Evolutionary conservation across 768 basidiomycete genomes (phyloP).

Genomic region (Lentinula raphanica): DNA sequence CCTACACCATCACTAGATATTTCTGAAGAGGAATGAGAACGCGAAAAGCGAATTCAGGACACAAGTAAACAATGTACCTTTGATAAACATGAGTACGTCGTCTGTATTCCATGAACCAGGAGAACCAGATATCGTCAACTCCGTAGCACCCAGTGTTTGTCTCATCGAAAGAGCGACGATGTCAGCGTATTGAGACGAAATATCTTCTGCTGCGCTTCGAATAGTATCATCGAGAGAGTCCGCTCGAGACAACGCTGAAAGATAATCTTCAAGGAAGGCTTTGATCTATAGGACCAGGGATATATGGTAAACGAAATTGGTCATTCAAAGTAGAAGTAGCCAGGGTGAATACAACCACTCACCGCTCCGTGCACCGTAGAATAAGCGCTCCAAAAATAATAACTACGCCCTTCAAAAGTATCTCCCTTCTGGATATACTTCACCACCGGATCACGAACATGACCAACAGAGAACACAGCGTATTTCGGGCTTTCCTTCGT

Average conservation of each 20-base stretch:
- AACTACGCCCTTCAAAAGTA: constrained; percentile 23
- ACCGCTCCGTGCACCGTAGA: constrained; percentile 26
- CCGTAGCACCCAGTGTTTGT: constrained; percentile 31
- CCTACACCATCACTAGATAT: constrained; percentile 33
- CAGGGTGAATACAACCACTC: too few species aligned
- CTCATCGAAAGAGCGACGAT: constrained; percentile 29
- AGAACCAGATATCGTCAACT: constrained; percentile 33
- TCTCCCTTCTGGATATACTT: constrained; percentile 21
- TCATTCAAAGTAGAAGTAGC: too few species aligned
- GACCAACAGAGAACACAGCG: constrained; percentile 34
- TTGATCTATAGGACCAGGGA: constrained; percentile 17
- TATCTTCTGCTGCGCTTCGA: constrained; percentile 20
- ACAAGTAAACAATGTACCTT: constrained; percentile 23
- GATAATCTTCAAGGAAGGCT: constrained; percentile 32
- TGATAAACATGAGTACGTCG: constrained; percentile 45
- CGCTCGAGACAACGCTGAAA: constrained; percentile 20
- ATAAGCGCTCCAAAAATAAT: constrained; percentile 35
- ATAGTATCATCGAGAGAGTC: constrained; percentile 26
- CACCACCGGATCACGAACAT: constrained; percentile 31
- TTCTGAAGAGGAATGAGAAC: constrained; percentile 18
- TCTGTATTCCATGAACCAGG: constrained; percentile 29
- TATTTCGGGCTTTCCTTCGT: constrained; percentile 18
- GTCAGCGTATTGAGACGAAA: constrained; percentile 26
- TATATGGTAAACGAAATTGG: too few species aligned
- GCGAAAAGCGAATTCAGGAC: background rate